Evolutionary conservation across 495 filamentous ascomycete species (phyloP).

Genomic region (Podospora tetraspora): DNA sequence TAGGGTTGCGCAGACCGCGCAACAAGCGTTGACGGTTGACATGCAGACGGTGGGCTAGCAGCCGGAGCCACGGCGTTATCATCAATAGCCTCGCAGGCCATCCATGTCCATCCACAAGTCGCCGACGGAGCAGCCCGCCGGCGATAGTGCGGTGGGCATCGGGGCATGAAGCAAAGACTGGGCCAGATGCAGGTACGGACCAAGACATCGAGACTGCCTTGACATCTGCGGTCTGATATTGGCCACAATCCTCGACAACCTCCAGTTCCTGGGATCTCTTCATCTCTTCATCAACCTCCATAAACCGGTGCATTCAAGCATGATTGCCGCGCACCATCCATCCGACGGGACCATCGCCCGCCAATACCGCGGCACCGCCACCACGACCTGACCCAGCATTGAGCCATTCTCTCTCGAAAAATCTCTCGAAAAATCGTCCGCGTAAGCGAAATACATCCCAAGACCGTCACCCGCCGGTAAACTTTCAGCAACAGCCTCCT

Average conservation of each 20-base stretch:
- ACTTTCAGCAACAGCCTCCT: background rate
- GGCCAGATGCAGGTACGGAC: background rate
- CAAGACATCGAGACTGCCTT: background rate
- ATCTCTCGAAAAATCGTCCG: constrained; percentile 4
- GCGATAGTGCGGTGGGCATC: background rate
- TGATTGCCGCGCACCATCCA: background rate
- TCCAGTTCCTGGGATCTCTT: background rate
- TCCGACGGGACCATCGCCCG: background rate
- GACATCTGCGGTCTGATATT: too few species aligned
- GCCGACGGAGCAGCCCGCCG: background rate
- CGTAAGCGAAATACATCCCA: constrained; percentile 15
- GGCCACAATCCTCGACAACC: background rate
- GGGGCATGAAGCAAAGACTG: background rate
- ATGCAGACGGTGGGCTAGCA: background rate
- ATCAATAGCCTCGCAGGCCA: background rate
- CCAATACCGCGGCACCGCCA: background rate
- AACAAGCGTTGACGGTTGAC: background rate
- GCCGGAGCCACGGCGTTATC: background rate
- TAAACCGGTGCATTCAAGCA: too few species aligned
- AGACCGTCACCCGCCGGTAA: background rate
- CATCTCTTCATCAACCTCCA: too few species aligned
- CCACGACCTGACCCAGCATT: background rate
- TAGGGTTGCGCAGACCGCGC: too few species aligned
- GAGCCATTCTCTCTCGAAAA: background rate
- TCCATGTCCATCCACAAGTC: background rate